These are phyloP conservation scores for Aspergillus japonicus DNA, from an alignment of 2,329 filamentous ascomycete genomes.

Conservation along the genomic window DNA sequence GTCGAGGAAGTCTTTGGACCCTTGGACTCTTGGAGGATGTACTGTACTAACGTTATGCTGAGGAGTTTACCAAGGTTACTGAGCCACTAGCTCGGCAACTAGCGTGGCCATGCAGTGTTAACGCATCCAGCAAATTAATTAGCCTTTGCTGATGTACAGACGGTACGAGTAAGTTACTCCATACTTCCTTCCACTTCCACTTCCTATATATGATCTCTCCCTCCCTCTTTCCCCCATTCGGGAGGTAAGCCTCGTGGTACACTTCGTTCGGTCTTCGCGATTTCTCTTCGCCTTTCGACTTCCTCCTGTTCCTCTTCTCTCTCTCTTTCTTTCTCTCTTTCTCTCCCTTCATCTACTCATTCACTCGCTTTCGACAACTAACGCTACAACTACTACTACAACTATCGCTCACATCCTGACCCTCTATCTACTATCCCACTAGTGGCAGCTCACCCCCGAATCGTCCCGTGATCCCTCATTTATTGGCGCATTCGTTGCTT, in stretches of 20 bases:
- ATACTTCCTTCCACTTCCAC: too few species aligned
- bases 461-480: constrained; percentile 18
- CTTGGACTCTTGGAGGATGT: too few species aligned
- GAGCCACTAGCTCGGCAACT: neutral
- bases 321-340: constrained; percentile 2
- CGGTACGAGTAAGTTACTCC: too few species aligned
- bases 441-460: constrained; percentile 9
- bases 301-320: constrained; percentile 2
- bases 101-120: neutral
- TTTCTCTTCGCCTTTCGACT: constrained; percentile 6
- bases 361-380: neutral
- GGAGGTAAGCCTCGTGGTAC: neutral
- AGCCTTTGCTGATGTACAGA: too few species aligned
- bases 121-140: neutral
- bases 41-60: too few species aligned
- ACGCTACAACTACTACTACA: too few species aligned
- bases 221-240: constrained; percentile 2
- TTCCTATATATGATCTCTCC: neutral
- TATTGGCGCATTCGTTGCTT: constrained; percentile 12
- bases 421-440: constrained; percentile 1
- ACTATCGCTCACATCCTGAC: constrained; percentile 1
- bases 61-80: neutral
- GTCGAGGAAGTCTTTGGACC: too few species aligned
- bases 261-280: neutral
- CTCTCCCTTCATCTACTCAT: constrained; percentile 5